Base-by-base conservation (phyloP, 2,329 filamentous ascomycete species). In the Rhynchosporium graminicola region DNA sequence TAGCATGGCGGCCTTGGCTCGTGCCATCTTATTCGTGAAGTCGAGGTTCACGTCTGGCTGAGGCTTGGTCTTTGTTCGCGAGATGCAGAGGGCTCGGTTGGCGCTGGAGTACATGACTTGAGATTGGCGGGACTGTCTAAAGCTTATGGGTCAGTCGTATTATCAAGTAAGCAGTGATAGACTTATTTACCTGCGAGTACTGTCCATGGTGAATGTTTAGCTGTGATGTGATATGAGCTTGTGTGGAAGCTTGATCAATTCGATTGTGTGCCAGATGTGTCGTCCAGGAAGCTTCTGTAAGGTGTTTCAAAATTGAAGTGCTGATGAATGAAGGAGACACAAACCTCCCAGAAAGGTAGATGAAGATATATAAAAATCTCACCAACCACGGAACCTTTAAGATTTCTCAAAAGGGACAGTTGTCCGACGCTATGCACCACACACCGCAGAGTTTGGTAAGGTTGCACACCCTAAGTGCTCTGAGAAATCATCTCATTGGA, bases 1-100 rank as follows among this genome's bases (percentile, higher is more conserved):
- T 6, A 59, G 57, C 57, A 59, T 59, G 3, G 57, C 57, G 13
- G 57, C 57, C 52, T 59, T 59, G 47, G 57, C 57, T 9, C 57
- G 46, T 15, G 57, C 57, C 57, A 59, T 59, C 15, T 47, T 47
- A 31, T 59, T 28, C 13, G 15, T 45, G 36, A 59, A 59, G 26
- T 47, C 57, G 33, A 59, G 40, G 46, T 59, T 51, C 12, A 33
- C 20, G 4, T 43, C 36, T 5, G 57, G 47, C 6, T 51, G 26
- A 1, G 29, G n/a, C 2, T 43, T 29, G 6, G 10, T 1, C 33
- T 59, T 42, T 6, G 33, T 31, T 9, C 36, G 57, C 2, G 46
- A 20, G 38, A 59, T 40, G 38, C 13, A 52, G 36, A 51, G 20
- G 26, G 47, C 57, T 4, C 57, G 57, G 57, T 38, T 59, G 8